Conservation (phyloP, 208 protist genomes). For the Spongospora subterranea region DNA sequence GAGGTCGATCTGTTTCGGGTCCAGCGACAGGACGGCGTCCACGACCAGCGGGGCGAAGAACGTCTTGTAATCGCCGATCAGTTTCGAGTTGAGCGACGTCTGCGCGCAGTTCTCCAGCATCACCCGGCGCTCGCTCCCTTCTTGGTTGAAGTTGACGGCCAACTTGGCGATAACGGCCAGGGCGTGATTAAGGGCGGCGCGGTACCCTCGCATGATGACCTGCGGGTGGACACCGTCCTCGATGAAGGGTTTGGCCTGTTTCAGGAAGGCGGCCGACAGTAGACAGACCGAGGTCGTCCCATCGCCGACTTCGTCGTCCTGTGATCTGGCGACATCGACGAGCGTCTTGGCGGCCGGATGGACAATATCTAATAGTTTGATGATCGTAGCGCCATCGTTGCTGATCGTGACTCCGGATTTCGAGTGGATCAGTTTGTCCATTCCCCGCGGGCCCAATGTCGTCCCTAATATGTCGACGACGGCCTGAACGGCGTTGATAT, state of each 20-base stretch:
- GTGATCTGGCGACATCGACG: constrained; percentile 98
- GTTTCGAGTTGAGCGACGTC: constrained; percentile 99
- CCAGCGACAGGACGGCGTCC: constrained; percentile 92
- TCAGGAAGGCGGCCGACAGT: constrained; percentile 96
- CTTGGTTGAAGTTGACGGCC: constrained; percentile 83
- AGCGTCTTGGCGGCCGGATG: constrained; percentile 98
- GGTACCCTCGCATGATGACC: constrained; percentile 94
- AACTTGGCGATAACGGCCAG: constrained; percentile 85
- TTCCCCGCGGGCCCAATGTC: constrained; percentile 97
- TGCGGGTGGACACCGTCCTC: constrained; percentile 99
- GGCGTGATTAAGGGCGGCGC: constrained; percentile 71
- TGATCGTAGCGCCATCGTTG: constrained; percentile 99
- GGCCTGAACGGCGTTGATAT: constrained; percentile 98
- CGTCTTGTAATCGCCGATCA: constrained; percentile 90
- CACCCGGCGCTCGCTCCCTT: constrained; percentile 63
- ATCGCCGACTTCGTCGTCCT: constrained; percentile 97
- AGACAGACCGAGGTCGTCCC: constrained; percentile 99
- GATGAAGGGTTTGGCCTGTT: constrained; percentile 95
- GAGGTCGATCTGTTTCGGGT: constrained; percentile 89
- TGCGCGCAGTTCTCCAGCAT: constrained; percentile 91
- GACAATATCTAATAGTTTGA: constrained; percentile 99
- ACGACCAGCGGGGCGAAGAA: constrained; percentile 99
- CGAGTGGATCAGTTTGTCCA: constrained; percentile 99
- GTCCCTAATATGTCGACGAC: constrained; percentile 87
- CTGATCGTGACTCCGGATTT: constrained; percentile 91